Base-by-base conservation (phyloP, 305 asterid genomes). In the Solanum hybrid region DNA sequence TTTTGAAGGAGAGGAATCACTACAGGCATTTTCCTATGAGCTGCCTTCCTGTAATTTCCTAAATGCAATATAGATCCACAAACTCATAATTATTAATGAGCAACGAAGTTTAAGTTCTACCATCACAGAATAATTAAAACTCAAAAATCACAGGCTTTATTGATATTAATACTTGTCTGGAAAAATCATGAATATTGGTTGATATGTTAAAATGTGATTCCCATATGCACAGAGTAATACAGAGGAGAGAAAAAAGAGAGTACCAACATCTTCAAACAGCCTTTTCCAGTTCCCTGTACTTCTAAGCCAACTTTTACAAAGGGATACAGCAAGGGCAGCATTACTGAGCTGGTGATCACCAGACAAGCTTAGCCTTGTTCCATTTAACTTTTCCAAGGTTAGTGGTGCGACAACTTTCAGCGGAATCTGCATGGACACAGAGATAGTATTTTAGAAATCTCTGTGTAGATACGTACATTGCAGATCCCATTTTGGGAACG, bases 321-420 rank as follows among this genome's bases (percentile, higher is more conserved):
- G 98, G 89, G 96, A 94, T 88, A 94, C 95, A 69, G 98, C 98
- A 87, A 97, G 98, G 90, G 96, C 94, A 90, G 98, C 98, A 91
- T 96, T 97, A n/a, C 92, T 92, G 84, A 93, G 93, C 91, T 97
- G 99, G 93, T 96, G 98, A 89, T 95, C 97, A 60, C 99, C 99
- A 36, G 96, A 94, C 92, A 97, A 94, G 92, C 97, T 94, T 82
- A 96, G 95, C 89, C 92, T 90, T 85, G 82, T 66, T 89, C 96
- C 98, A 15, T 93, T 93, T 86, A 95, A 85, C 89, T 89, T 92
- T 85, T 88, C 90, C 90, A 89, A 89, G 89, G 94, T 93, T 79
- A 97, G 95, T 32, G 99, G 96, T 73, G 90, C 82, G 82, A 95
- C 96, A 76, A 97, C 93, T 92, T 94, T 93, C 93, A 97, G 91